phyloP scores from a whole-genome alignment of 1,139 yeast species.

The Debaryomyces fabryi region DNA sequence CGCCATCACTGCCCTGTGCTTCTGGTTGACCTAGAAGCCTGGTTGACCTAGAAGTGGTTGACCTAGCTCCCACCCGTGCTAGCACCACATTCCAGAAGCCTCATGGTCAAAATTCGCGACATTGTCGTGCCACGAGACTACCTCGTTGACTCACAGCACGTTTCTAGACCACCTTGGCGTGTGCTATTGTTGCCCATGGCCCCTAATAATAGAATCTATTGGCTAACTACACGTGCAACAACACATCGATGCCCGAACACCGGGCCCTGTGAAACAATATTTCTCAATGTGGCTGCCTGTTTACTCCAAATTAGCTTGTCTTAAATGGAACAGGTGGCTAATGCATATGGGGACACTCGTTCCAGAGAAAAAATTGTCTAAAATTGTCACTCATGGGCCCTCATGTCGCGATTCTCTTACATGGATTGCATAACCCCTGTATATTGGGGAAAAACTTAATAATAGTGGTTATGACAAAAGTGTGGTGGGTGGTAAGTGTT shows the following conservation, averaged over 20 bases:
- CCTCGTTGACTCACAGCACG: not conserved
- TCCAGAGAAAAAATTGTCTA: not conserved
- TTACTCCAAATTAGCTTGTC: not conserved
- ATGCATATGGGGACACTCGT: conserved; percentile 2
- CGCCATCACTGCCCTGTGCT: not conserved
- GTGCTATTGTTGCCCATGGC: not conserved
- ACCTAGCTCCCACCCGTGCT: not conserved
- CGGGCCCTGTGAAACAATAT: conserved; percentile 1
- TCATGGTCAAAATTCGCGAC: not conserved
- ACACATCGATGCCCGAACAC: conserved; percentile 1
- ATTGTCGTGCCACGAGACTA: not conserved
- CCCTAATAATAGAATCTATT: not conserved
- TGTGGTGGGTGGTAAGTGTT: not conserved
- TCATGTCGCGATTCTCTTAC: conserved; percentile 7
- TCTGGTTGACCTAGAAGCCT: not conserved
- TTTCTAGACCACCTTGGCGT: not conserved
- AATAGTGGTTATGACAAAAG: conserved; percentile 5
- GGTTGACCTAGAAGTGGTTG: not conserved
- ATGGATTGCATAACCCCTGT: conserved; percentile 5
- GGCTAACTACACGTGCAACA: not conserved
- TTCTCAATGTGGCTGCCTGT: not conserved
- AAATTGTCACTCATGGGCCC: conserved; percentile 7
- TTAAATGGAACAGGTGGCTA: not conserved
- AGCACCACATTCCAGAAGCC: not conserved
- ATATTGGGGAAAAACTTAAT: not conserved